Evolutionary conservation across 2,329 filamentous ascomycete species (phyloP), one percentile per base, ranked within the genome.

Genomic region (Alternaria novae-zelandiae): DNA sequence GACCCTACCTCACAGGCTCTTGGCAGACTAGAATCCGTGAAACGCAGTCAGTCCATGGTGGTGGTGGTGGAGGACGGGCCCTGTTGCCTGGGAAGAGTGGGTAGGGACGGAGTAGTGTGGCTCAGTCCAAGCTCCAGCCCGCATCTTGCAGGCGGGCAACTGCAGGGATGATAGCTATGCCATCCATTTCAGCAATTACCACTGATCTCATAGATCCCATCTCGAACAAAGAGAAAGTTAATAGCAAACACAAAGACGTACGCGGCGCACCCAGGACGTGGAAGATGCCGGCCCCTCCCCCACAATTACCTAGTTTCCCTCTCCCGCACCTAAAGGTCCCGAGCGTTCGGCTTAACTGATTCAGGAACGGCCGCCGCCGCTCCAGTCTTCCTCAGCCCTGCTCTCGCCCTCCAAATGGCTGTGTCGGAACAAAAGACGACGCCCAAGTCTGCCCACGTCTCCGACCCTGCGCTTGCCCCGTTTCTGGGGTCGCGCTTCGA

Each of bases 401-500:
- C 43, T 23, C 51, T 45, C 36, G 61, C 30, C 68, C 32, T 36
- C 32, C 15, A n/a, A n/a, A 79, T 78, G 75, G 72, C 75, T 13
- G 69, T 74, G 8, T 65, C 73, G 47, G 67, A 69, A 21, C 62
- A 67, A 20, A 68, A 54, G 41, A 57, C 65, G 5, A 55, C 66
- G 12, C 66, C 76, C 20, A 74, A 61, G 50, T 79, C 77, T 4
- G 63, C 84, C 58, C 88, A 94, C 78, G 86, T 92, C 41, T 82
- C 90, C 65, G 93, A 96, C 75, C 86, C 89, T 12, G 88, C 89
- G 58, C 86, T 96, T 4, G 87, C 88, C 60, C 89, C 91, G 59
- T 97, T 97, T 79, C 85, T 95, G 41, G 85, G 88, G 54, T 85
- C 90, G 6, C 84, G 87, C 47, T 98, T 98, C 80, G 93, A 97